These are phyloP conservation scores for Prunus campanulata DNA, from an alignment of 306 rosid genomes.

Conservation along the genomic window DNA sequence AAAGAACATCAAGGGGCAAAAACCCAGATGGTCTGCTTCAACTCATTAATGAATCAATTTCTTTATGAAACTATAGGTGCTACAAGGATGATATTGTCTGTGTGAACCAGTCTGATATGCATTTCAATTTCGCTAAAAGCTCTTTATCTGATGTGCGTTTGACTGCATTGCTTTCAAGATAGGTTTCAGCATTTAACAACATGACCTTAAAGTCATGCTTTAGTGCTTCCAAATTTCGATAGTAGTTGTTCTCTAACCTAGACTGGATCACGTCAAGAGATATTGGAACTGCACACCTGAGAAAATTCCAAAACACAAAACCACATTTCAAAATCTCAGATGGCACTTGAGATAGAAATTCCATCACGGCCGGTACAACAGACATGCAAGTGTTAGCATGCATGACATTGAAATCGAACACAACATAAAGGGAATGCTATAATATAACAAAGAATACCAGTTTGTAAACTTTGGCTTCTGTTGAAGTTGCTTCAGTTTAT, in stretches of 20 bases:
- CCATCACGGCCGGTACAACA: background rate
- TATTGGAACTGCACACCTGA: slow-evolving; percentile 89
- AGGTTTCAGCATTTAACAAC: slow-evolving; percentile 58
- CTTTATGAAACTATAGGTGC: slow-evolving; percentile 28
- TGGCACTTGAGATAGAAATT: background rate
- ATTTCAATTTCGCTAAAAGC: slow-evolving; percentile 48
- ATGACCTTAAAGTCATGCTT: slow-evolving; percentile 69
- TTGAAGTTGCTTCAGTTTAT: slow-evolving; percentile 59
- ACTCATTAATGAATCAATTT: slow-evolving; percentile 27
- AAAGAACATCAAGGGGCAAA: slow-evolving; percentile 16
- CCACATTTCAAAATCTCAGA: background rate
- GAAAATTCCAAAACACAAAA: slow-evolving; percentile 16
- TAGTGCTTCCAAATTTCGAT: slow-evolving; percentile 84
- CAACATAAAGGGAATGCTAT: background rate
- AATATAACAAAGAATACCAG: slow-evolving; percentile 48
- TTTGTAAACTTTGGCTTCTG: slow-evolving; percentile 55
- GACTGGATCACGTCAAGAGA: slow-evolving; percentile 65
- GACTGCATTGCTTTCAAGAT: slow-evolving; percentile 56
- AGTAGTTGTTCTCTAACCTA: slow-evolving; percentile 81
- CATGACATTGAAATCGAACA: background rate
- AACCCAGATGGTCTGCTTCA: slow-evolving; percentile 31
- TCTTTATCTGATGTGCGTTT: slow-evolving; percentile 35
- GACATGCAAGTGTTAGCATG: background rate
- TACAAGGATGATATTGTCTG: slow-evolving; percentile 54
- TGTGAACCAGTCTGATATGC: slow-evolving; percentile 82